These are phyloP conservation scores for Lactarius sp. DNA, from an alignment of 768 basidiomycete genomes.

Conservation along the genomic window DNA sequence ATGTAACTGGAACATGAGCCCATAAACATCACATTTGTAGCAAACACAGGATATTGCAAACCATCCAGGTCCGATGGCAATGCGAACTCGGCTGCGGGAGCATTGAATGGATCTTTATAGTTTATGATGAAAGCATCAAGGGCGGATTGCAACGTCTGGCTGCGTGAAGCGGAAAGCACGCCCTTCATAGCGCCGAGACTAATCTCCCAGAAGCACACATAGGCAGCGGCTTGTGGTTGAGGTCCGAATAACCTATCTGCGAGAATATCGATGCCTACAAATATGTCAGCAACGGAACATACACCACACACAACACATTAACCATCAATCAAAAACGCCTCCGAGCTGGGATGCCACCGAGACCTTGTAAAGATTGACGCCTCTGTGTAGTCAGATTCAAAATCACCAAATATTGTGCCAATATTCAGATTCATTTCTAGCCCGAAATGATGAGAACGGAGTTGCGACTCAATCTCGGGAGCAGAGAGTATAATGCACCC, in stretches of 20 bases:
- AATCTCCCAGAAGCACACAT: conserved; percentile 93
- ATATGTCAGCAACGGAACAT: not conserved
- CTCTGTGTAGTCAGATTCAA: conserved; percentile 46
- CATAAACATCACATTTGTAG: not conserved
- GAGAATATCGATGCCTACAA: conserved; percentile 65
- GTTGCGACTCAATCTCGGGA: conserved; percentile 67
- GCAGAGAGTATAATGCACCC: conserved; percentile 50
- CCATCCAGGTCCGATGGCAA: conserved; percentile 73
- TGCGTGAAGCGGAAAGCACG: conserved; percentile 50
- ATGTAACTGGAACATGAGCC: conserved; percentile 57
- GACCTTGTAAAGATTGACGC: conserved; percentile 33
- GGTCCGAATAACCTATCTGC: conserved; percentile 89
- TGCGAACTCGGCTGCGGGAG: conserved; percentile 66
- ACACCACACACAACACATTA: not conserved
- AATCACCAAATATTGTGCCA: conserved; percentile 50
- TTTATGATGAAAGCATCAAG: conserved; percentile 58
- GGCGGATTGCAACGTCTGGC: conserved; percentile 47
- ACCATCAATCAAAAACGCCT: conserved; percentile 50
- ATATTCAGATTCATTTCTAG: conserved; percentile 45
- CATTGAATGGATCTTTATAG: conserved; percentile 71
- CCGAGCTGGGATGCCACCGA: conserved; percentile 27
- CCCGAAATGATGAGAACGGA: conserved; percentile 79
- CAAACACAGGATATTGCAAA: conserved; percentile 34
- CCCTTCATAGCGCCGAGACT: conserved; percentile 60
- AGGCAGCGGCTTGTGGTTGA: conserved; percentile 75